Conservation (phyloP, 225 moss, liverwort and hornwort species). For the Physcomitrium patens region DNA sequence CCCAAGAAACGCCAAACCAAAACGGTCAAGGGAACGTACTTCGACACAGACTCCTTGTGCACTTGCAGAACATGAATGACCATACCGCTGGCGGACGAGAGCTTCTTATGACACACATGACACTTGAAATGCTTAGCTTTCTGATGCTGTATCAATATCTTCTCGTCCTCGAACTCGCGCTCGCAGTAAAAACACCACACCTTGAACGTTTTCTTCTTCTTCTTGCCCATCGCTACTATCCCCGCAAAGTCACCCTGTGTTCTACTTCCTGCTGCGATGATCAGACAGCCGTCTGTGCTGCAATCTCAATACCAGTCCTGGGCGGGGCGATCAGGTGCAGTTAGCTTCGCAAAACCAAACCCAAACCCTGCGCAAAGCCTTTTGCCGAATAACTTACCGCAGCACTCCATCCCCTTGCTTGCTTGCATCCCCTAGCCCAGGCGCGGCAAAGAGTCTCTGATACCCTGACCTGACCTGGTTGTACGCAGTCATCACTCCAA, state of each 20-base stretch:
- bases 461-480: too few relatives aligned
- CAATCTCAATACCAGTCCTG: too few relatives aligned
- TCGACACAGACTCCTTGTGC: constrained; percentile 95
- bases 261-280: background rate
- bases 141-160: constrained; percentile 97
- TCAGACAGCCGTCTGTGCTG: background rate
- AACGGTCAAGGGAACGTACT: constrained; percentile 33
- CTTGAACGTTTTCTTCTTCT: constrained; percentile 92
- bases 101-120: constrained; percentile 98
- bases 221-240: constrained; percentile 77
- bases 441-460: too few relatives aligned
- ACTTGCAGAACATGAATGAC: constrained; percentile 99
- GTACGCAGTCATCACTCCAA: too few relatives aligned
- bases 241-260: background rate
- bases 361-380: too few relatives aligned
- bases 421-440: too few relatives aligned
- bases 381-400: too few relatives aligned
- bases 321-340: too few relatives aligned
- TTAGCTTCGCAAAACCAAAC: too few relatives aligned
- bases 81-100: constrained; percentile 96
- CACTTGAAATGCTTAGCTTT: constrained; percentile 99
- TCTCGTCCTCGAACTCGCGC: constrained; percentile 99
- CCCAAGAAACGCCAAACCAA: background rate
- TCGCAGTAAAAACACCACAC: constrained; percentile 99
- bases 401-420: too few relatives aligned